Evolutionary conservation across 139 green algal species (phyloP), one percentile per base, ranked within the genome.

Genomic region (Trebouxia sp.): DNA sequence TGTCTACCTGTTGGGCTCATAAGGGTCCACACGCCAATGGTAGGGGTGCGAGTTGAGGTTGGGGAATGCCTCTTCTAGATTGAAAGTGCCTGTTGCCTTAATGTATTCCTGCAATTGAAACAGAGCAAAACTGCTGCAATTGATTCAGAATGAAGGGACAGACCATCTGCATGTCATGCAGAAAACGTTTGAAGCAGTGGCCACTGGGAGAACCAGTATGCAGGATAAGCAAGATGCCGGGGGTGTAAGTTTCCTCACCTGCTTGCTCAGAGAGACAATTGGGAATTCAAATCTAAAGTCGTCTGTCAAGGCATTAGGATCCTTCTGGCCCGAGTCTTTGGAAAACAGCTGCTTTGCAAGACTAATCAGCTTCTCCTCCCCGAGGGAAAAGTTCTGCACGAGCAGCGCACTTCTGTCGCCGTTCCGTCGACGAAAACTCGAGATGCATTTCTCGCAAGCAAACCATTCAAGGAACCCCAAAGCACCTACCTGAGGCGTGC

Each of bases 261-360:
- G 15, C 69, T 85, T 85, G 69, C 50, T 58, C 9, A 90, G 77
- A 20, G 55, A 82, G 3, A 90, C 77, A 28, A 90, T 76, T 35
- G 86, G 86, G 28, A 90, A 90, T 79, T 90, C 88, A 38, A 91
- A 91, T 45, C 86, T 75, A 81, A 91, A 91, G 75, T 87, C 83
- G 9, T 84, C 78, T n/a, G 86, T 43, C 17, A 91, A 82, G 5
- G 83, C 38, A 3, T 28, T 56, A 0, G 83, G 48, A 42, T 91
- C 78, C 28, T 83, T 65, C 0, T 87, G 32, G 65, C 82, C 87
- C 15, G 56, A 82, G 15, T 85, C 47, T 0, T 78, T 76, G 8
- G 67, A 53, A 55, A 82, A 85, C 9, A 90, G 53, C 38, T 78
- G n/a, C 66, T 91, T 76, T 12, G 87, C 87, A 30, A 82, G 67